Evolutionary conservation across 208 protist species (phyloP), one percentile per base, ranked within the genome.

Genomic region (Acanthamoeba royreba): DNA sequence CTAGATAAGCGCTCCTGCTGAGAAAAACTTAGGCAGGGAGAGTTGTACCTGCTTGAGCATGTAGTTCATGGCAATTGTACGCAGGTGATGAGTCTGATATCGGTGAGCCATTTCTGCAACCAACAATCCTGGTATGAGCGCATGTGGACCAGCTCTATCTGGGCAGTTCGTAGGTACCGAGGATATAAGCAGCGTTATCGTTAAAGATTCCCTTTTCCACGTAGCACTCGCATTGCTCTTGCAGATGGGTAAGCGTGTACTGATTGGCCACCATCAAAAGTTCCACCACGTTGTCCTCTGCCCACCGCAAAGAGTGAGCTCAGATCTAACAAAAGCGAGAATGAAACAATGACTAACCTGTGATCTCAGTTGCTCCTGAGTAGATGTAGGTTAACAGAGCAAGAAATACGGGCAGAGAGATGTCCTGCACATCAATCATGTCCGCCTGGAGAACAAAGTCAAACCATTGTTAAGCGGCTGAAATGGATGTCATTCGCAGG

Each of bases 141-240:
- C 22, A 25, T 55, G 49, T 55, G 49, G 9, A 19, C 49, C 13
- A 25, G 49, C 49, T 9, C 9, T 9, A 55, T 55, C 13, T n/a
- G 42, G 33, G 61, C 49, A 49, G 38, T 25, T 4, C 11, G 11
- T 45, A 85, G 40, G 45, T 22, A 85, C 74, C 77, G n/a, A 86
- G 46, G n/a, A 86, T 47, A 35, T 86, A 86, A 45, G 77, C 46
- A 2, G 46, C 77, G 46, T 86, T 86, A 35, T 86, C 77, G 15
- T 58, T 55, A 45, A 43, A 55, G 77, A 86, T 86, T 7, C 77
- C 77, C 40, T 86, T 55, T 17, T 86, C 77, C n/a, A 86, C 77
- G 46, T 58, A 86, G 43, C 77, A 58, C 46, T 86, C 77, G 77
- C 77, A 86, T 35, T 55, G 77, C 77, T 86, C 77, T 28, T 86